phyloP scores from a whole-genome alignment of 108 stramenopile species.

The Skeletonema potamos region DNA sequence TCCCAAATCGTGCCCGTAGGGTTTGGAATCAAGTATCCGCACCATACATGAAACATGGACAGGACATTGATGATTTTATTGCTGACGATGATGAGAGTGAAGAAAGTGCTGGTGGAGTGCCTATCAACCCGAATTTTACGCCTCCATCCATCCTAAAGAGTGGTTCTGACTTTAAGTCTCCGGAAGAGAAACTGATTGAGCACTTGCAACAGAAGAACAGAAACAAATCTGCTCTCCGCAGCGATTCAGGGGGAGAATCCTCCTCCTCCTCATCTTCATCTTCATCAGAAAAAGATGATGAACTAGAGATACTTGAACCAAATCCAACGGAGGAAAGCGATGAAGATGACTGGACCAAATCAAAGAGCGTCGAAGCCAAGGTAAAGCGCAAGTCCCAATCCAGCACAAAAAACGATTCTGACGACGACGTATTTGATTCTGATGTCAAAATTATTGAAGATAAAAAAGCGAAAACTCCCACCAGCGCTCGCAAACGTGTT shows the following conservation, averaged over 20 bases:
- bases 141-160: neutral
- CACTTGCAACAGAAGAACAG: conserved; percentile 1
- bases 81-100: conserved; percentile 40
- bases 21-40: conserved; percentile 58
- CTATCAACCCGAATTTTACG: neutral
- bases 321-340: conserved; percentile 21
- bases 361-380: neutral
- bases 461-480: neutral
- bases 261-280: too few relatives aligned
- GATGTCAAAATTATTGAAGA: neutral
- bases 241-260: neutral
- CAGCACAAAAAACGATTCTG: neutral
- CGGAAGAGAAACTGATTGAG: neutral
- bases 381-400: neutral
- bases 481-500: neutral
- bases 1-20: conserved; percentile 38
- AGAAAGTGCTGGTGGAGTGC: neutral
- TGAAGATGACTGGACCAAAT: conserved; percentile 17
- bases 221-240: neutral
- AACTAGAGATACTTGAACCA: neutral
- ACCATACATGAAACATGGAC: conserved; percentile 47
- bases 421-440: conserved; percentile 2
- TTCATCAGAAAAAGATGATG: neutral
- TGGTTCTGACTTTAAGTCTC: neutral
- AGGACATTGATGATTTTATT: conserved; percentile 66